Evolutionary conservation across 2,329 filamentous ascomycete genomes (phyloP), one percentile per base, ranked within the genome.

Genomic region (Trichoderma sp.): DNA sequence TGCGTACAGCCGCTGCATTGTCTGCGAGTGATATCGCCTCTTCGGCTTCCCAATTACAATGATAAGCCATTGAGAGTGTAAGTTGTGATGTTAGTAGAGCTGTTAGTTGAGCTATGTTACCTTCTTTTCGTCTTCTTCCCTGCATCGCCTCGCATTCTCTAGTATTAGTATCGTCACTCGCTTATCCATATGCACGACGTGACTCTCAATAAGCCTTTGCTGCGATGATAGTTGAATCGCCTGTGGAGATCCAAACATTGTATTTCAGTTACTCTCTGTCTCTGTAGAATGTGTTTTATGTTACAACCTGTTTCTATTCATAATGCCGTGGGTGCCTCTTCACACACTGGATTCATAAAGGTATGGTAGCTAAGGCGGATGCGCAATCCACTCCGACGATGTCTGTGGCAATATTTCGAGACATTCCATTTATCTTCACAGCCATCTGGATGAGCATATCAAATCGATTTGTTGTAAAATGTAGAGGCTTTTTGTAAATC

Each of bases 331-430:
- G 65, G 30, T 14, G 72, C 70, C 18, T 63, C 49, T 13, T 65
- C 66, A 61, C 71, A 73, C 16, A 71, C 58, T 14, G 69, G 49
- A 28, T 66, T 59, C 1, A 26, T 7, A 49, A 66, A 59, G 2
- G 39, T 28, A n/a, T 28, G 37, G 30, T 69, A 73, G n/a, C 65
- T n/a, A 3, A 7, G 28, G 30, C 72, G 72, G 43, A 69, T 66
- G 18, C 65, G 71, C 21, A 13, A 11, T 26, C 32, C 10, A 13
- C 52, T 43, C 14, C 26, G 21, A 28, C 73, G 73, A 65, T 81
- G 79, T 54, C 76, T 77, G 68, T 80, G 79, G 3, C 64, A 70
- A 68, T 79, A 79, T n/a, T 52, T 51, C 21, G 77, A 37, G n/a
- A 70, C 58, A 54, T 76, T 80, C 1, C 79, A 73, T 18, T 71